Base-by-base conservation (phyloP, 1,284 basidiomycete genomes). In the Rhodotorula sp. region DNA sequence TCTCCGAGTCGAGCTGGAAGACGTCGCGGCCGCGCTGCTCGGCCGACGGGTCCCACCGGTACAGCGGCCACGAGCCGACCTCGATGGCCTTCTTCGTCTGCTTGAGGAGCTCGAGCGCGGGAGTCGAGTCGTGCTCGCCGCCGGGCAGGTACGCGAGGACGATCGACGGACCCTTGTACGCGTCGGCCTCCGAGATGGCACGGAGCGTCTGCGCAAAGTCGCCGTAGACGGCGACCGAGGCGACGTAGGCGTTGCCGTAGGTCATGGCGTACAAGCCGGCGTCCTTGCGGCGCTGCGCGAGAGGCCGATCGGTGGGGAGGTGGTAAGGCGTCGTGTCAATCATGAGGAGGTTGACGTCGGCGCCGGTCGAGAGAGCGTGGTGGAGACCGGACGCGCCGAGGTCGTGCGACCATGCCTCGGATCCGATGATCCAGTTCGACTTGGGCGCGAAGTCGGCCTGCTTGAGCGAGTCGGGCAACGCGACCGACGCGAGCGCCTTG, bases 241-340 rank as follows among this genome's bases (percentile, higher is more conserved):
- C 94, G 65, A 97, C 95, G 80, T 93, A 99, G 67, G 94, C 92
- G 78, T 94, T 90, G 24, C 95, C 95, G 80, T 97, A 92, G 82
- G 96, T 97, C 91, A 99, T 95, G 20, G 95, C 96, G 79, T 99
- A 99, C 59, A 97, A 83, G 1, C 92, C 94, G 56, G 94, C 89
- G 81, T 97, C 94, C 78, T 93, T 93, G 57, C 74, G 69, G 47
- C 71, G 69, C 34, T 73, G 69, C 18, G 62, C 53, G 70, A 85
- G 83, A 13, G 87, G 88, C 73, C 92, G 89, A 74, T 88, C 87
- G 61, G 91, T 81, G 13, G 90, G 87, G 24, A 75, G 71, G 58
- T 70, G 51, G 83, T 95, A 96, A 2, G 96, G 92, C 20, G 90
- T 83, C 26, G 90, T 94, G 81, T 99, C 96, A 78, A 99, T 88